Evolutionary conservation across 2,329 filamentous ascomycete species (phyloP).

Genomic region (Zymoseptoria crescenta): DNA sequence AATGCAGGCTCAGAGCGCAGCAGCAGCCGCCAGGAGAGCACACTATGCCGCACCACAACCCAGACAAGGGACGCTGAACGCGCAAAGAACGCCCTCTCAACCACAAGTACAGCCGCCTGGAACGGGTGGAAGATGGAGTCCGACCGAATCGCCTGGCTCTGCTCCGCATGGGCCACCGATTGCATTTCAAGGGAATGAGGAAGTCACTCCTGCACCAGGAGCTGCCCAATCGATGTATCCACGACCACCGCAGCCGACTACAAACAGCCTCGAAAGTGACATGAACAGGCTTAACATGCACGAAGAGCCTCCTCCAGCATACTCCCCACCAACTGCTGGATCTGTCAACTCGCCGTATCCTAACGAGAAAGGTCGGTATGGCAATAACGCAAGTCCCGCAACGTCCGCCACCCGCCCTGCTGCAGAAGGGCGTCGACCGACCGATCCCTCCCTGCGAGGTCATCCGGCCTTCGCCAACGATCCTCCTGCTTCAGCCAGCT

Average conservation of each 20-base stretch:
- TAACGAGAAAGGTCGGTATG: conserved; percentile 62
- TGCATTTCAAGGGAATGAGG: conserved; percentile 78
- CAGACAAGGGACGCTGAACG: conserved; percentile 36
- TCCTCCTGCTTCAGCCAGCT: conserved; percentile 33
- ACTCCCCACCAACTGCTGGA: conserved; percentile 50
- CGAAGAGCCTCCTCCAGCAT: conserved; percentile 87
- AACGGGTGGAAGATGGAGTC: conserved; percentile 74
- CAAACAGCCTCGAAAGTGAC: conserved; percentile 63
- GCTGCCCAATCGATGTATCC: conserved; percentile 19
- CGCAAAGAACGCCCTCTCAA: conserved; percentile 15
- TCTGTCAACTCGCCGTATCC: conserved; percentile 54
- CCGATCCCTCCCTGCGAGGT: conserved; percentile 43
- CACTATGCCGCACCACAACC: conserved; percentile 54
- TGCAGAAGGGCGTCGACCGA: conserved; percentile 17
- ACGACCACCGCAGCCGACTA: conserved; percentile 39
- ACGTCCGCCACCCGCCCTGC: conserved; percentile 17
- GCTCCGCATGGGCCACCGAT: conserved; percentile 84
- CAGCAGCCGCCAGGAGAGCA: conserved; percentile 70
- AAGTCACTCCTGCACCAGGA: conserved; percentile 41
- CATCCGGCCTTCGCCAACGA: conserved; percentile 93
- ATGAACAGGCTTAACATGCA: conserved; percentile 73
- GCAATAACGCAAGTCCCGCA: conserved; percentile 30
- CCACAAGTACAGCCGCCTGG: conserved; percentile 34
- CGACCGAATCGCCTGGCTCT: conserved; percentile 79
- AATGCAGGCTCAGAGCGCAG: conserved; percentile 66